A percentile compares a stretch with the other conserved stretches of the same genome.
phyloP scores from a whole-genome alignment of 202 grass and related monocot species.

The Panicum hallii region DNA sequence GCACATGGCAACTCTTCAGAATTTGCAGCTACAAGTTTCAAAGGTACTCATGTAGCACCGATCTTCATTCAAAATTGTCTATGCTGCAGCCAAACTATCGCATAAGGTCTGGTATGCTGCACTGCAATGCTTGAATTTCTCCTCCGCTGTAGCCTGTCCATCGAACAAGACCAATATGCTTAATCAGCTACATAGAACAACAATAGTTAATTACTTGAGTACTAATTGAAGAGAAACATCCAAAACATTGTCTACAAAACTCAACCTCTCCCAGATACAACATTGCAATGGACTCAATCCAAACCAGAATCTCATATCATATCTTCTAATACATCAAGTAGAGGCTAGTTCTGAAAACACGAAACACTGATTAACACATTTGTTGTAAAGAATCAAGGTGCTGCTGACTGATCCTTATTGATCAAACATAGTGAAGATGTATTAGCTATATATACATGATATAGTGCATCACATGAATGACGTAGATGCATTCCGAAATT shows the following conservation, averaged over 20 bases:
- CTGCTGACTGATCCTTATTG: neutral
- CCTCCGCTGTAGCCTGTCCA: conserved; percentile 75
- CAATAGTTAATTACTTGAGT: conserved; percentile 12
- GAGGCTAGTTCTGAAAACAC: neutral
- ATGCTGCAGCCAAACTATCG: conserved; percentile 58
- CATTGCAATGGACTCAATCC: neutral
- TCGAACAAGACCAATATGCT: conserved; percentile 35
- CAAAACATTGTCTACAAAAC: conserved; percentile 45
- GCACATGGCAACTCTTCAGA: neutral
- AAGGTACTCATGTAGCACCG: conserved; percentile 28
- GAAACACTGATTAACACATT: neutral
- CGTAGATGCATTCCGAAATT: neutral
- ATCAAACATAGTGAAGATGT: conserved; percentile 19
- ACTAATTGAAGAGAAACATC: conserved; percentile 16
- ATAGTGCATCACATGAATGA: conserved; percentile 19
- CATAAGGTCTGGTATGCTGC: conserved; percentile 89
- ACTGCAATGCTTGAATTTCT: conserved; percentile 94
- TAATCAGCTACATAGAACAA: conserved; percentile 19
- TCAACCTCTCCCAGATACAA: neutral
- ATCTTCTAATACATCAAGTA: conserved; percentile 16
- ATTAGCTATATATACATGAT: conserved; percentile 30
- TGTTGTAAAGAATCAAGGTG: conserved; percentile 13
- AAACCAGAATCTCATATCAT: neutral
- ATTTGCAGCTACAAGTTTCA: conserved; percentile 17
- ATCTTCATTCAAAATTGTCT: conserved; percentile 32